phyloP scores from a whole-genome alignment of 208 protist species.

The Trypanosoma theileri region DNA sequence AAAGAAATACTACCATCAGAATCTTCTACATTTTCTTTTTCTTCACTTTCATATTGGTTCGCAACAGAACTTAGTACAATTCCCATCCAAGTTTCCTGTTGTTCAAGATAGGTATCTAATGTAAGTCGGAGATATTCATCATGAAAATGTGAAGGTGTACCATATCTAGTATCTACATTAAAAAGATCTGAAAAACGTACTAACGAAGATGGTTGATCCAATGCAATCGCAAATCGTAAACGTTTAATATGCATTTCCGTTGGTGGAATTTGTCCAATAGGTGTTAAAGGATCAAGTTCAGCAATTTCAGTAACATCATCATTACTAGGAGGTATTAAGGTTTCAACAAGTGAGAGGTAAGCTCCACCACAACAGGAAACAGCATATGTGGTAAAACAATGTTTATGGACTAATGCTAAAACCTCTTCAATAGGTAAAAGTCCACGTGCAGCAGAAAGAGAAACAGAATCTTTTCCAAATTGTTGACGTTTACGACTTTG shows the following conservation, averaged over 20 bases:
- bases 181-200: constrained; percentile 57
- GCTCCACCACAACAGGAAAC: constrained; percentile 68
- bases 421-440: constrained; percentile 59
- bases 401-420: constrained; percentile 44
- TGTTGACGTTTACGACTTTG: constrained; percentile 17
- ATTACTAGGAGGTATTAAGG: constrained; percentile 22
- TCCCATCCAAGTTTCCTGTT: constrained; percentile 68
- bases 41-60: constrained; percentile 41
- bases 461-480: constrained; percentile 13
- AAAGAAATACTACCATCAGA: constrained; percentile 71
- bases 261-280: constrained; percentile 58
- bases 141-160: constrained; percentile 73
- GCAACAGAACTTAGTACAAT: constrained; percentile 43
- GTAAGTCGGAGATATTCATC: constrained; percentile 72
- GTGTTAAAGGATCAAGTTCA: constrained; percentile 30
- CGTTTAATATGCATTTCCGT: constrained; percentile 56
- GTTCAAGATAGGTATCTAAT: constrained; percentile 65
- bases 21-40: constrained; percentile 49
- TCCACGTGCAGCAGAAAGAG: constrained; percentile 55
- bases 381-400: constrained; percentile 81
- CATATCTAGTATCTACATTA: constrained; percentile 46
- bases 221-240: constrained; percentile 74
- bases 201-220: constrained; percentile 74
- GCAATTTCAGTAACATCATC: neutral
- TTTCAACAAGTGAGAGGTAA: constrained; percentile 55